Evolutionary conservation across 805 yeast species (phyloP).

Genomic region (Kodamaea kaohsiungensis): DNA sequence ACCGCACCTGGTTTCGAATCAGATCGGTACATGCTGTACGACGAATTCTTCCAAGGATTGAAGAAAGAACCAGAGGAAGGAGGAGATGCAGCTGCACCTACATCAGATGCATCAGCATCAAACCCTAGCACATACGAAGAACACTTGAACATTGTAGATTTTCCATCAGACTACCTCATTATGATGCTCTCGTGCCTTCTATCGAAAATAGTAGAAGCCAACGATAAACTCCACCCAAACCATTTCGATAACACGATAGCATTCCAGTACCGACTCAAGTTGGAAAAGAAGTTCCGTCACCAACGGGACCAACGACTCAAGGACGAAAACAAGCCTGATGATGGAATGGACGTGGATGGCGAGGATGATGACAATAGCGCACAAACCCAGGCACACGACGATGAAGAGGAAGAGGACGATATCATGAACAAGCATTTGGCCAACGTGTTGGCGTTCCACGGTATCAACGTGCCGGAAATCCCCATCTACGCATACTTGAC

Average conservation of each 20-base stretch:
- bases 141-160: conserved; percentile 75
- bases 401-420: conserved; percentile 35
- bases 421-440: conserved; percentile 56
- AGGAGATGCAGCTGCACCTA: neutral
- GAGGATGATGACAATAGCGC: conserved; percentile 2
- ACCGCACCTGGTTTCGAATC: conserved; percentile 22
- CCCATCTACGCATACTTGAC: conserved; percentile 84
- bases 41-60: conserved; percentile 37
- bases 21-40: conserved; percentile 45
- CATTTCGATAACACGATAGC: conserved; percentile 52
- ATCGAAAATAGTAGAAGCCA: conserved; percentile 86
- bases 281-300: conserved; percentile 31
- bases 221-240: conserved; percentile 78
- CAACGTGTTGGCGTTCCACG: conserved; percentile 87
- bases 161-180: conserved; percentile 77
- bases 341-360: conserved; percentile 13
- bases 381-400: conserved; percentile 9
- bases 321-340: conserved; percentile 15
- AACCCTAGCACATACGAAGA: conserved; percentile 36
- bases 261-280: conserved; percentile 37
- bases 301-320: conserved; percentile 7
- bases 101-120: neutral
- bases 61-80: conserved; percentile 12
- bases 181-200: conserved; percentile 83
- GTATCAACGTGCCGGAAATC: conserved; percentile 95